phyloP scores from a whole-genome alignment of 768 basidiomycete species.

The Rhodotorula kratochvilovae region DNA sequence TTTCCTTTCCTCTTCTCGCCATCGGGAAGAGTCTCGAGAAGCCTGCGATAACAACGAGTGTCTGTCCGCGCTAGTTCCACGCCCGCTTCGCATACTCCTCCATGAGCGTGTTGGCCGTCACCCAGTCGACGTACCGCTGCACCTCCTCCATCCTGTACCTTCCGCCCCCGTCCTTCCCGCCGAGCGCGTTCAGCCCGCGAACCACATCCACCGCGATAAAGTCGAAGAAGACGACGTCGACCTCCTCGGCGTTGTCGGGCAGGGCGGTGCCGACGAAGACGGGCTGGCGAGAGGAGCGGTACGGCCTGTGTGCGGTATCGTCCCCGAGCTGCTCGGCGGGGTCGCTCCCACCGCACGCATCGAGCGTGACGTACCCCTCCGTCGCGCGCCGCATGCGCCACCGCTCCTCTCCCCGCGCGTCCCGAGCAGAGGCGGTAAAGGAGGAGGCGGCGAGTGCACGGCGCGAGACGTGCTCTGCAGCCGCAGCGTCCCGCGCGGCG shows the following conservation, averaged over 20 bases:
- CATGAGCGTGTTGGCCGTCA: conserved; percentile 55
- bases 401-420: not conserved
- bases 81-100: conserved; percentile 57
- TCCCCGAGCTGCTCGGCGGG: conserved; percentile 55
- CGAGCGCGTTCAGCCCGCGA: conserved; percentile 55
- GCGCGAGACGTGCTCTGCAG: not conserved
- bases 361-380: conserved; percentile 66
- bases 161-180: conserved; percentile 48
- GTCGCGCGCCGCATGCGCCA: conserved; percentile 49
- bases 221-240: conserved; percentile 73
- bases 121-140: conserved; percentile 53
- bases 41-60: too few relatives aligned
- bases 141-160: conserved; percentile 58
- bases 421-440: not conserved
- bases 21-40: too few relatives aligned
- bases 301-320: conserved; percentile 62
- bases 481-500: not conserved
- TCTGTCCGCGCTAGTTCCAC: conserved; percentile 44
- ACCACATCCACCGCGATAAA: conserved; percentile 57
- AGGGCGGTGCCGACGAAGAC: conserved; percentile 62
- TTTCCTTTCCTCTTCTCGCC: too few relatives aligned
- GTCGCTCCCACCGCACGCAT: conserved; percentile 56
- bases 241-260: conserved; percentile 50
- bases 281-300: conserved; percentile 55
- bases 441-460: not conserved